Evolutionary conservation across 805 yeast species (phyloP), one percentile per base, ranked within the genome.

Genomic region (Candida boidinii): DNA sequence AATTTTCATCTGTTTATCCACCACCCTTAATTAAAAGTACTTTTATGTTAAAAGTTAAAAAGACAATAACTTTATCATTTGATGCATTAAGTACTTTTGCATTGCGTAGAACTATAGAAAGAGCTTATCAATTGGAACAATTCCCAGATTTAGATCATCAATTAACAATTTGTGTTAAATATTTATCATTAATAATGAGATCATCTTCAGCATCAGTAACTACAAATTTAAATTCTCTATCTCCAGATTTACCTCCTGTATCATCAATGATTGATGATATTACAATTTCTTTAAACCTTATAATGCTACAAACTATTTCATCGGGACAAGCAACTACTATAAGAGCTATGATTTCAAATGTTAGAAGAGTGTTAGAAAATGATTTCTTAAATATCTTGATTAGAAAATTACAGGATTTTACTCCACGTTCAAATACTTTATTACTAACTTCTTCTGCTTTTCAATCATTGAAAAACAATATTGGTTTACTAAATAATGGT

Each of bases 221-320:
- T 10, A 42, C 45, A 13, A 41, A 53, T 3, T 32, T 50, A 16
- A 32, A 38, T 11, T 41, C 52, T 3, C 28, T 51, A 4, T 49
- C 62, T 22, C 74, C 78, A 2, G 76, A 72, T 26, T 76, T 69
- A 20, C 64, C 78, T 5, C 90, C 88, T 2, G 73, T 81, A 4
- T 75, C 94, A 0, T 85, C 96, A 0, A 77, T 85, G 16, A 75
- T 88, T 17, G 98, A 92, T 46, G 98, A 92, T 51, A 60, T 84
- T 22, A 70, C 85, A 18, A 64, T 86, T 44, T 74, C 87, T 7
- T 58, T 88, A 28, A 81, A 84, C 46, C 73, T 76, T 23, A 67
- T 82, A 13, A 53, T 87, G 23, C 60, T 76, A 17, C 80, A 79
- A 37, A 65, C 77, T 1, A 62, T 87, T 10, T 79, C 82, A 28